Base-by-base conservation (phyloP, 2,329 filamentous ascomycete species). In the Atkinsonella hypoxylon region DNA sequence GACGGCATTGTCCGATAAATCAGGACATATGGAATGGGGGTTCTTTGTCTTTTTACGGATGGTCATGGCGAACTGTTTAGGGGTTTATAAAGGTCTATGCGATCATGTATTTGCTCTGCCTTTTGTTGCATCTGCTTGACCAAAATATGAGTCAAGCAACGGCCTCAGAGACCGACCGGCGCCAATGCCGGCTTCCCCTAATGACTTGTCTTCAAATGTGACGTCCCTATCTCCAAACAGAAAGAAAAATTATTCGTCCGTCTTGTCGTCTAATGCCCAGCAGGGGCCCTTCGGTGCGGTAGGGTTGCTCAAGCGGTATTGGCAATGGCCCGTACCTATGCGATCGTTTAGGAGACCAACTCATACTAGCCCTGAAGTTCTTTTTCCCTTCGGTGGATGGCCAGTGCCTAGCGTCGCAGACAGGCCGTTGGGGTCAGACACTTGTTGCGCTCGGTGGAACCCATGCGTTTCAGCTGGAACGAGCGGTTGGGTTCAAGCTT, bases 1-100 rank as follows among this genome's bases (percentile, higher is more conserved):
- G 89, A 97, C 72, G 93, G 91, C 72, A 97, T 97, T 72, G 89
- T 98, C 78, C 85, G 93, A 80, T 97, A 95, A 88, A 83, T 45
- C 10, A 13, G 43, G 45, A 49, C 20, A 22, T 20, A 18, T 30
- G 18, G 4, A 43, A 38, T 10, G 7, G 32, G 50, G 36, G 50
- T n/a, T 52, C 61, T 61, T 60, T 62, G 61, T 57, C 60, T 67
- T 70, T 58, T 47, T 30, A 61, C 58, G 62, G 65, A 65, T 66
- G 64, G 66, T 66, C 61, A 68, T 62, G 69, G 65, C 67, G 64
- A 70, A 71, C 58, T 63, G 59, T 60, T 61, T 60, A 57, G 60
- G 61, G 64, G 58, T 59, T 59, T 63, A 64, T 59, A 51, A 57
- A 57, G 55, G 52, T 57, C 61, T 50, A 59, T 59, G 60, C 62